Conservation (phyloP, 192 early-diverging fungal species). For the Podila horticola region DNA sequence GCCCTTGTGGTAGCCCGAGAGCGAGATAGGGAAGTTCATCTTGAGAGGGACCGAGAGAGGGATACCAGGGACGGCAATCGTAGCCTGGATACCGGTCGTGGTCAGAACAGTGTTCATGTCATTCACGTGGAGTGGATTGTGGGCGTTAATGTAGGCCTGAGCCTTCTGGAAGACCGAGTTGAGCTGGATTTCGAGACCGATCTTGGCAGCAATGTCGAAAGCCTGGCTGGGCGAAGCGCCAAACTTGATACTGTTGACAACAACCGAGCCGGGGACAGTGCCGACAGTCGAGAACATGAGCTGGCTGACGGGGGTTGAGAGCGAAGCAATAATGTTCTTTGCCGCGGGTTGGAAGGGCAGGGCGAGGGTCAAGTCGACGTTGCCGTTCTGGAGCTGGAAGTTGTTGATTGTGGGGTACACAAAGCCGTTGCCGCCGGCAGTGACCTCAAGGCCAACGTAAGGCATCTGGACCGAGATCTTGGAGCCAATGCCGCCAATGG, state of each 20-base stretch:
- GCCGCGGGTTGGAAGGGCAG: constrained; percentile 25
- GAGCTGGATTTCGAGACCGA: constrained; percentile 1
- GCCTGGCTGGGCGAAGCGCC: constrained; percentile 19
- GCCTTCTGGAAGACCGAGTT: constrained; percentile 28
- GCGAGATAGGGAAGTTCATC: constrained; percentile 18
- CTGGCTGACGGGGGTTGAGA: constrained; percentile 20
- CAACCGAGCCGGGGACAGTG: constrained; percentile 14
- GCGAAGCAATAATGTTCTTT: constrained; percentile 11
- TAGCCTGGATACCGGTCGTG: constrained; percentile 17
- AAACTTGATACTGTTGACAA: constrained; percentile 17
- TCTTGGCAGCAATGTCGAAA: constrained; percentile 19
- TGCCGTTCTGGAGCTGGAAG: constrained; percentile 12
- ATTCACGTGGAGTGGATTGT: constrained; percentile 17
- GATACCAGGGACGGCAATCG: constrained; percentile 9
- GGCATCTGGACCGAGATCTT: constrained; percentile 29
- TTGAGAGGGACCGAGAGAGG: constrained; percentile 16
- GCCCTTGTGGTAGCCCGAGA: constrained; percentile 19
- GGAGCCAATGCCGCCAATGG: constrained; percentile 20
- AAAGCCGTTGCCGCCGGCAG: constrained; percentile 8
- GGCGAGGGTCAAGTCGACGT: constrained; percentile 8
- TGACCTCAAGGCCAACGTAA: constrained; percentile 22
- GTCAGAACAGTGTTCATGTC: constrained; percentile 32
- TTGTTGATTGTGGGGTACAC: constrained; percentile 20
- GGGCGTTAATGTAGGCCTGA: constrained; percentile 19
- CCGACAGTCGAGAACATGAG: constrained; percentile 20